Conservation (phyloP, 768 basidiomycete species). For the Chalciporus pseudorubinellus region DNA sequence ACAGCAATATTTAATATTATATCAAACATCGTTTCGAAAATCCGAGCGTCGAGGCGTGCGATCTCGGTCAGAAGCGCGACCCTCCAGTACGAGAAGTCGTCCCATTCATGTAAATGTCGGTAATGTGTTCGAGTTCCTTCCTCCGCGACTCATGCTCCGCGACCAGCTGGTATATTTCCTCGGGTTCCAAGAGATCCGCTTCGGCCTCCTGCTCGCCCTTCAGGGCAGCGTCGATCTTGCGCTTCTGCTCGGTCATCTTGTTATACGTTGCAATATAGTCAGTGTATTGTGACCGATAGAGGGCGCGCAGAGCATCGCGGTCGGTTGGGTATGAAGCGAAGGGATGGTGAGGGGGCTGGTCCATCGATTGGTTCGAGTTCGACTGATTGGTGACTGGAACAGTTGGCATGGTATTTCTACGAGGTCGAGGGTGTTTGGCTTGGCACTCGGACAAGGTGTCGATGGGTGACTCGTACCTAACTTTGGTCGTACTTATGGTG, state of each 20-base stretch:
- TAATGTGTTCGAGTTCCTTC: conserved; percentile 55
- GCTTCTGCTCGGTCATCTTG: conserved; percentile 48
- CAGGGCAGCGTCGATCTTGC: conserved; percentile 51
- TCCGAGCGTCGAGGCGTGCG: neutral
- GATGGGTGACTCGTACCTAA: conserved; percentile 57
- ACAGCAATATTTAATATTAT: too few species aligned
- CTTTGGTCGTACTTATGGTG: too few species aligned
- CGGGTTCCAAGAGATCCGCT: conserved; percentile 49
- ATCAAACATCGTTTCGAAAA: too few species aligned
- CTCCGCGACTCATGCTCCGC: conserved; percentile 44
- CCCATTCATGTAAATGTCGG: conserved; percentile 34
- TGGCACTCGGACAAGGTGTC: conserved; percentile 70
- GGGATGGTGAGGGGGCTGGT: conserved; percentile 24
- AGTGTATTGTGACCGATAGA: conserved; percentile 51
- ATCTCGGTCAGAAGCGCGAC: conserved; percentile 10
- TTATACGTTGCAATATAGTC: conserved; percentile 49
- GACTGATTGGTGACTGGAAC: conserved; percentile 22
- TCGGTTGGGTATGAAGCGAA: conserved; percentile 40
- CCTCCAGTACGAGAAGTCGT: neutral
- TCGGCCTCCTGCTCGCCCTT: conserved; percentile 55
- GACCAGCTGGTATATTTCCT: conserved; percentile 48
- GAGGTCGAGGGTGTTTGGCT: conserved; percentile 36
- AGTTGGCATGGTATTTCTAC: conserved; percentile 28
- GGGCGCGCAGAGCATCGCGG: conserved; percentile 48
- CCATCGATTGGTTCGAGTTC: conserved; percentile 11